phyloP scores from a whole-genome alignment of 2,329 filamentous ascomycete genomes.

The Colletotrichum sp. region DNA sequence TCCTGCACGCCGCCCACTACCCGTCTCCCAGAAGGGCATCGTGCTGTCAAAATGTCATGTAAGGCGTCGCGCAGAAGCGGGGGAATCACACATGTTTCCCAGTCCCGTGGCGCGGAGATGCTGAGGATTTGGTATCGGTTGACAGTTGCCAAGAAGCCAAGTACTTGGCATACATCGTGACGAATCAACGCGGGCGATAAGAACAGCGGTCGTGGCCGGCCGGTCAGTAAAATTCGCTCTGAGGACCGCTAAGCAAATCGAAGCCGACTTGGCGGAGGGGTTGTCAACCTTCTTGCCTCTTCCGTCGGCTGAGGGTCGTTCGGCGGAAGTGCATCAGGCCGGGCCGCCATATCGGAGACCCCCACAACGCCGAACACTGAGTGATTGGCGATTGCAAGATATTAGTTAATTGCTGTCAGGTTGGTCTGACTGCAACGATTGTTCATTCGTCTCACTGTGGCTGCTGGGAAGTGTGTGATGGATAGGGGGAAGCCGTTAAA shows the following conservation, averaged over 20 bases:
- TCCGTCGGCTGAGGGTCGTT: neutral
- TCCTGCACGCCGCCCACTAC: neutral
- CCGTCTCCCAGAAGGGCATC: neutral
- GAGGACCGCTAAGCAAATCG: neutral
- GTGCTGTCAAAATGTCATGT: neutral
- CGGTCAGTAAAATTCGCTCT: neutral
- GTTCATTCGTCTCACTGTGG: neutral
- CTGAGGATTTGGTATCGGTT: neutral
- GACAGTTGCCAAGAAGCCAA: neutral
- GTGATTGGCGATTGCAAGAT: accelerated
- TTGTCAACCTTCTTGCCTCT: neutral
- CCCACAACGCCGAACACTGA: neutral
- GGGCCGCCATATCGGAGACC: neutral
- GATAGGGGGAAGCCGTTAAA: too few relatives aligned
- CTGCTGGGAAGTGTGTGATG: neutral
- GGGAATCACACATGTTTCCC: neutral
- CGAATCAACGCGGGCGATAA: slow-evolving; percentile 3
- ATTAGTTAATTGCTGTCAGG: accelerated
- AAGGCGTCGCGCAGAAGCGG: neutral
- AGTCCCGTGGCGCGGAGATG: slow-evolving; percentile 6
- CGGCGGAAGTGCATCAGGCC: neutral
- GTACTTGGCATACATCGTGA: slow-evolving; percentile 2
- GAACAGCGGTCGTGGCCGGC: neutral
- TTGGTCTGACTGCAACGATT: accelerated
- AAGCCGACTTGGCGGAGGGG: neutral